Conservation (phyloP, 768 basidiomycete species). For the Tricholoma matsutake region DNA sequence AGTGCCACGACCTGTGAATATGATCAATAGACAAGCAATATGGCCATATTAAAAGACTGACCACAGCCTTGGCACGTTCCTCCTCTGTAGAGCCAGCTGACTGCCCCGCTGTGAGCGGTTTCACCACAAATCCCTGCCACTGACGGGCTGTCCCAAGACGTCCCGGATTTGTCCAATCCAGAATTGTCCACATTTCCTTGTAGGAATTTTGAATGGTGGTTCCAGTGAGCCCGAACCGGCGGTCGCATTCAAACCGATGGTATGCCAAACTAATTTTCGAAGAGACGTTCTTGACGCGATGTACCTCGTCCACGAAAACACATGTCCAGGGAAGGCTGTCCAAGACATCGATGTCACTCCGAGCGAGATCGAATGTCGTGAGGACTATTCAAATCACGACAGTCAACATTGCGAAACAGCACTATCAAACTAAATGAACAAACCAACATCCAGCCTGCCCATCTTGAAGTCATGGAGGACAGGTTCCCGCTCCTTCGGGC, state of each 20-base stretch:
- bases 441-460: conserved; percentile 83
- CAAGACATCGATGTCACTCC: conserved; percentile 65
- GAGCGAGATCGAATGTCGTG: conserved; percentile 75
- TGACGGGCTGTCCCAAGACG: conserved; percentile 66
- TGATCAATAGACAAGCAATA: not conserved
- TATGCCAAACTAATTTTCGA: conserved; percentile 68
- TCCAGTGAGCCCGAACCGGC: conserved; percentile 86
- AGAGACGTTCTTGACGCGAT: conserved; percentile 78
- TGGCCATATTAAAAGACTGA: conserved; percentile 22
- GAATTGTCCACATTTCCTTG: conserved; percentile 86
- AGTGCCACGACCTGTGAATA: conserved; percentile 51
- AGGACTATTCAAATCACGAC: conserved; percentile 51
- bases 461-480: conserved; percentile 71
- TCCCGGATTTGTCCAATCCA: conserved; percentile 91
- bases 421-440: conserved; percentile 24
- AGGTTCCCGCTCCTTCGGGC: conserved; percentile 46
- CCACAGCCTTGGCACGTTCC: conserved; percentile 52
- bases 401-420: conserved; percentile 1
- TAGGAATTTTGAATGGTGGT: conserved; percentile 83
- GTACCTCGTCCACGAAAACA: conserved; percentile 86
- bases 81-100: conserved; percentile 61
- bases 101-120: conserved; percentile 68
- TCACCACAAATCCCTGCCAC: conserved; percentile 72
- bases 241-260: conserved; percentile 60
- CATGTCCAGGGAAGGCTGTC: conserved; percentile 69